These are phyloP conservation scores for Echium plantagineum DNA, from an alignment of 257 asterid genomes.

Conservation along the genomic window DNA sequence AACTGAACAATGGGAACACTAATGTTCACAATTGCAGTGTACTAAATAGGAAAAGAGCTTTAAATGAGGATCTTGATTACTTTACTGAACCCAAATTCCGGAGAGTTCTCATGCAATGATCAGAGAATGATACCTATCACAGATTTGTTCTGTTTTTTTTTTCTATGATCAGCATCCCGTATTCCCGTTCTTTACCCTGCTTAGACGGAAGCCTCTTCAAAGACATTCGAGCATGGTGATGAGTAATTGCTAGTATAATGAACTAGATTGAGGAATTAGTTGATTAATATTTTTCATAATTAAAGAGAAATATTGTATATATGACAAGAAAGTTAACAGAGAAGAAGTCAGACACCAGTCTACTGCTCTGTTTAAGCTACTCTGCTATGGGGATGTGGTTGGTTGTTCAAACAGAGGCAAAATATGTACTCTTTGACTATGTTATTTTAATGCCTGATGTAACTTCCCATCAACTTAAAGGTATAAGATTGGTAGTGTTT, in stretches of 20 bases:
- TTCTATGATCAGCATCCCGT: not conserved
- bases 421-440: not conserved
- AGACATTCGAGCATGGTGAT: too few relatives aligned
- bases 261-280: not conserved
- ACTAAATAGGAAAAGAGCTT: constrained; percentile 47
- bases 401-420: too few relatives aligned
- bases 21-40: constrained; percentile 26
- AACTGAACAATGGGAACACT: constrained; percentile 7
- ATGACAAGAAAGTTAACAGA: constrained; percentile 9
- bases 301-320: constrained; percentile 24
- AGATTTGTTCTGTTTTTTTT: not conserved
- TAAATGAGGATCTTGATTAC: constrained; percentile 33
- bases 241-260: not conserved
- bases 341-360: constrained; percentile 7
- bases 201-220: too few relatives aligned
- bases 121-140: not conserved
- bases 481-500: not conserved
- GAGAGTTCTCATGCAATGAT: constrained; percentile 46
- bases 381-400: not conserved
- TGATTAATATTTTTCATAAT: not conserved
- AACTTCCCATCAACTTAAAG: not conserved
- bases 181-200: too few relatives aligned
- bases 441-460: not conserved
- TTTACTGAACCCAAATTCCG: constrained; percentile 38
- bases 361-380: not conserved